Evolutionary conservation across 2,329 filamentous ascomycete species (phyloP), one percentile per base, ranked within the genome.

Genomic region (Fusarium anguioides): DNA sequence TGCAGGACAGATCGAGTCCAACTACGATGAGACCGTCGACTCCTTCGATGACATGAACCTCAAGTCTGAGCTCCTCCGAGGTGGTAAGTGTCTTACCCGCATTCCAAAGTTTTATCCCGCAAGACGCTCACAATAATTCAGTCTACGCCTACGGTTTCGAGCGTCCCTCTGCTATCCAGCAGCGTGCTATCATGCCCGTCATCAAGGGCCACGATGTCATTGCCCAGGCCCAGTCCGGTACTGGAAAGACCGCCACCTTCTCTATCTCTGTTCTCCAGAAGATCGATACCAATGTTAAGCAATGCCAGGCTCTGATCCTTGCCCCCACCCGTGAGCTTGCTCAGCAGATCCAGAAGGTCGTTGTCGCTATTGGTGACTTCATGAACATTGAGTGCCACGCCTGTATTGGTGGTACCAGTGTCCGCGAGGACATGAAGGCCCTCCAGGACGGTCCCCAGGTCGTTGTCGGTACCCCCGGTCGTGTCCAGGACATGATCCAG

Each of bases 141-240:
- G 93, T 99, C 82, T 99, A 98, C 83, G 96, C 96, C 81, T 99
- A 99, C 83, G 96, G 96, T 92, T 99, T 99, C 87, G 96, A 99
- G 90, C 94, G 96, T 75, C 96, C 96, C 70, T 99, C 96, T 85
- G 95, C 96, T 81, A 99, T 99, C 77, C 96, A 99, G 91, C 94
- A 97, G 91, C 95, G 96, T 80, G 96, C 96, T 76, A 99, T 99
- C 84, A 97, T 98, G 92, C 96, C 96, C 79, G 96, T 99, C 80
- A 98, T 99, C 88, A 97, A 98, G 90, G 94, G 94, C 76, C 94
- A 95, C 87, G 96, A 99, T 89, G 96, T 99, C 78, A 99, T 99
- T 81, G 96, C 96, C 72, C 96, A 99, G 88, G 96, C 96, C 77
- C 96, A 99, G 88, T 99, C 96, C 75, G 96, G 96, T 88, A 99